Base-by-base conservation (phyloP, 2,329 filamentous ascomycete species). In the Aspergillus sergii region DNA sequence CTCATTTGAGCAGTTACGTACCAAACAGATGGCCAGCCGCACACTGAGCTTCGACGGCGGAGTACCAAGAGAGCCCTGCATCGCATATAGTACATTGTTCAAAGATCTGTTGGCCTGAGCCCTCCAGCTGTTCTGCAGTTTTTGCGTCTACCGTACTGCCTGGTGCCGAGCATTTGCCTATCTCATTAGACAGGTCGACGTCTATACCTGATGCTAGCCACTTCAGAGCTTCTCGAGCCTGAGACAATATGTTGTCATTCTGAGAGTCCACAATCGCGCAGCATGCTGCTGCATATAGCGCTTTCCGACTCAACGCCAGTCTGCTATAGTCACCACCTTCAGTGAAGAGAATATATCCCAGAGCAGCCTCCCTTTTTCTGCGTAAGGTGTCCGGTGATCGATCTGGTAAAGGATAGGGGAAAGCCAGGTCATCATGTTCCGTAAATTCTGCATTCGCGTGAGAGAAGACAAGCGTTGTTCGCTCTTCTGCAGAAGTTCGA, bases 1-100 rank as follows among this genome's bases (percentile, higher is more conserved):
- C 6, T 21, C 11, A 6, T 34, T 32, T 12, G 21, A 50, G 6
- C 26, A 21, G 8, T 23, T 21, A 70, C 77, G 64, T 74, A 83
- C 82, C 73, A 62, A 85, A 87, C 48, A 83, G 64, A 75, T 88
- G 86, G 0, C 84, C 84, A 54, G 79, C 78, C 1, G 68, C 69
- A 69, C 86, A 88, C 48, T 79, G 76, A 0, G 83, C 83, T 69
- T 80, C 80, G 1, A 69, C 70, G 12, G 81, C 69, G 55, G 82
- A 82, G 55, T 79, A 78, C 72, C 86, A 84, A 0, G 75, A 73
- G 46, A 88, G 82, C 0, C 74, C 72, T 4, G 78, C 71, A 19
- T 78, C 73, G 66, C 86, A 88, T 58, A 87, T 82, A 19, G 82
- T 79, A 67, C 86, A 88, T n/a, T 66, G 70, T 65, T 88, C 85